A percentile compares a stretch with the other conserved stretches of the same genome.
These are phyloP conservation scores for Aureobasidium namibiae DNA, from an alignment of 2,329 filamentous ascomycete species.

Conservation along the genomic window DNA sequence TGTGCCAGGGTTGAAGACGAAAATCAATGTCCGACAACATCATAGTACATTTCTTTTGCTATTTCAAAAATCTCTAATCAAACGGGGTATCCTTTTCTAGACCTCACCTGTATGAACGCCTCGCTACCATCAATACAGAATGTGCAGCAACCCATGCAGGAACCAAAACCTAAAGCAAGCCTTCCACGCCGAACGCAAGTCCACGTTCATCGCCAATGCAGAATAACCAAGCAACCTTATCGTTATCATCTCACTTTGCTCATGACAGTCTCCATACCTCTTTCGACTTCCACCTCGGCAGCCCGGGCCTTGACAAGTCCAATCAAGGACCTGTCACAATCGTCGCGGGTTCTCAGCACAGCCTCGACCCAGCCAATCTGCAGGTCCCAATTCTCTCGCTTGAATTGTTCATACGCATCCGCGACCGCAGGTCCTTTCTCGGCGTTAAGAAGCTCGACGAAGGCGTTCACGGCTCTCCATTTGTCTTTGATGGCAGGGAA, in stretches of 20 bases:
- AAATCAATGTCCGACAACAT: background rate
- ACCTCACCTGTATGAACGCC: slow-evolving; percentile 1
- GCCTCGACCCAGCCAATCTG: slow-evolving; percentile 94
- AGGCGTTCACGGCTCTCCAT: slow-evolving; percentile 83
- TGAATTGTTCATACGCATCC: slow-evolving; percentile 75
- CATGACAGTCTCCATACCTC: slow-evolving; percentile 89
- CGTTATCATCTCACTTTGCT: slow-evolving; percentile 65
- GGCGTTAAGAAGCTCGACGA: slow-evolving; percentile 67
- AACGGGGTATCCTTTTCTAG: slow-evolving; percentile 7
- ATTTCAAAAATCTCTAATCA: slow-evolving; percentile 2
- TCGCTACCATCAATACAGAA: background rate
- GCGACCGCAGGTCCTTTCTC: slow-evolving; percentile 66
- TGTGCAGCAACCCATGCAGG: slow-evolving; percentile 9
- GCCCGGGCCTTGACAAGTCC: slow-evolving; percentile 80
- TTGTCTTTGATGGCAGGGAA: slow-evolving; percentile 74
- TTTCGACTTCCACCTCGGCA: slow-evolving; percentile 73
- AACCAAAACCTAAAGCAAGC: slow-evolving; percentile 8
- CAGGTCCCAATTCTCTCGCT: slow-evolving; percentile 83
- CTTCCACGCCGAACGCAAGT: background rate
- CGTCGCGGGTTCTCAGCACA: slow-evolving; percentile 76
- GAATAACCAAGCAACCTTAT: background rate
- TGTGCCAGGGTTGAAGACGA: background rate
- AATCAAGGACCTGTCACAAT: slow-evolving; percentile 87
- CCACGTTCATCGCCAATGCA: background rate
- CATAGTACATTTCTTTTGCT: background rate